Evolutionary conservation across 2,329 filamentous ascomycete species (phyloP), one percentile per base, ranked within the genome.

Genomic region (Monosporascus sp.): DNA sequence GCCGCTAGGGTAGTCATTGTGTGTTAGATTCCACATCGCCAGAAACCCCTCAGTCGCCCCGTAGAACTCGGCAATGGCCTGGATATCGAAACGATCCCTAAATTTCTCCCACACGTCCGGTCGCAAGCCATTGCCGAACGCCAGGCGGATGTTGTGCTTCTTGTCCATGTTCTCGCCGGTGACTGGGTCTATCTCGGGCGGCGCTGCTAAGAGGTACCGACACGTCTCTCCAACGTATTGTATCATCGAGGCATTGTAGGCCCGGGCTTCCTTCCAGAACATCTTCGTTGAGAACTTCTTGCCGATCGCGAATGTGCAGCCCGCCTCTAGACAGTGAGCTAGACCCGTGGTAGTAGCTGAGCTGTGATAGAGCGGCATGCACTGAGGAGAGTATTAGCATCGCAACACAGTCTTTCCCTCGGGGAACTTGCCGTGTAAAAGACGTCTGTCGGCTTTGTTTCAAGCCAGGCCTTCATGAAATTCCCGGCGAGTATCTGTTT

Each of bases 221-320:
- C 90, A 87, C 0, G 89, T 93, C 70, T 96, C 90, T 50, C 90
- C 90, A 15, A 96, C 90, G 66, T 96, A 96, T 67, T 95, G 90
- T 56, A 95, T 86, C 4, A 85, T 78, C 1, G 88, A 94, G 20
- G 90, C 87, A 8, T 86, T 74, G 48, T 80, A 81, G 45, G 80
- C 78, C n/a, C 87, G 81, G 17, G 87, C 86, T 51, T 93, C 88
- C 17, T 81, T 74, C 87, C 89, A 94, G 71, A 93, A 94, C 1
- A 77, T 82, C 56, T 80, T 81, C 2, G 87, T 88, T 2, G 88
- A 91, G 73, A 96, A 95, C 62, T 87, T 89, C 60, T 82, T 84
- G 47, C 88, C 88, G 17, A 96, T 72, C 25, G 88, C 81, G 50
- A 92, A 74, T 0, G 90, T 88, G 38, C 77, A 79, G 43, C 86